Conservation (phyloP, 2,329 filamentous ascomycete species). For the Aureobasidium sp. region DNA sequence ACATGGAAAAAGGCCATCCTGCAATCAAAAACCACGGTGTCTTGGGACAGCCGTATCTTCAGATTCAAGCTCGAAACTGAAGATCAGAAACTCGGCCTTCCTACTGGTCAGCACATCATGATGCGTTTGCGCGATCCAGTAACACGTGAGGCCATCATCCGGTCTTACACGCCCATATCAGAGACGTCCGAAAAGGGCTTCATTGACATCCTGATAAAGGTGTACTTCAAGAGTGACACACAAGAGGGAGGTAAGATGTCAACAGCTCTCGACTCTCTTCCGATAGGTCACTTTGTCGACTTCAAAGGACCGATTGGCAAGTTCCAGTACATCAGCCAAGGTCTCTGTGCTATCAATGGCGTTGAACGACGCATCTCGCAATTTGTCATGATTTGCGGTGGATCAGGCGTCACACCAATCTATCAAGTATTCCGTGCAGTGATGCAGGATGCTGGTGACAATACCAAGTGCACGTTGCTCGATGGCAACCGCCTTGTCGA, state of each 20-base stretch:
- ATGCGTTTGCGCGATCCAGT: conserved; percentile 68
- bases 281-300: conserved; percentile 66
- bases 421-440: conserved; percentile 75
- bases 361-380: conserved; percentile 51
- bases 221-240: conserved; percentile 60
- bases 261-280: conserved; percentile 64
- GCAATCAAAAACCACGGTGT: conserved; percentile 60
- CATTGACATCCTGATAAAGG: conserved; percentile 72
- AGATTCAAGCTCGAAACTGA: conserved; percentile 69
- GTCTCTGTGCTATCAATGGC: conserved; percentile 55
- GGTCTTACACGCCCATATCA: conserved; percentile 81
- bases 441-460: conserved; percentile 55
- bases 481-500: conserved; percentile 70
- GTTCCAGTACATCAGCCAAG: conserved; percentile 69
- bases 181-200: conserved; percentile 53
- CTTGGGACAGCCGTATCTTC: conserved; percentile 74
- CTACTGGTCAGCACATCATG: conserved; percentile 81
- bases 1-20: conserved; percentile 69
- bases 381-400: conserved; percentile 82
- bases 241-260: conserved; percentile 72
- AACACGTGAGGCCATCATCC: conserved; percentile 66
- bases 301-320: conserved; percentile 86
- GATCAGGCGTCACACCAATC: conserved; percentile 88
- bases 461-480: conserved; percentile 64
- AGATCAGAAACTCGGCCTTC: conserved; percentile 65